A percentile compares a stretch with the other conserved stretches of the same genome.
phyloP scores from a whole-genome alignment of 2,329 filamentous ascomycete genomes.

The Diaporthe vexans region DNA sequence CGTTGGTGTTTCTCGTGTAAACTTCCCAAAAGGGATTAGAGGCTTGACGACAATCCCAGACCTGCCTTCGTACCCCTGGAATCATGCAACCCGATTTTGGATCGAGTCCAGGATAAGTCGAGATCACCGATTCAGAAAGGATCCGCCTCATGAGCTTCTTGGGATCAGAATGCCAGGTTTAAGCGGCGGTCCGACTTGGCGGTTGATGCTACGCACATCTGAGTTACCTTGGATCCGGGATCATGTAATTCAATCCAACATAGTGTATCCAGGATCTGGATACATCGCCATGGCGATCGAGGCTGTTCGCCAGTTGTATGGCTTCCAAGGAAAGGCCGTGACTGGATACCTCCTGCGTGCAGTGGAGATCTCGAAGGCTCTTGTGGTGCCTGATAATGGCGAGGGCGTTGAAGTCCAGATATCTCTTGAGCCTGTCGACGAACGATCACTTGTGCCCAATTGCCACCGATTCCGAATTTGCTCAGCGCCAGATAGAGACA shows the following conservation, averaged over 20 bases:
- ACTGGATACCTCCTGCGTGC: background rate
- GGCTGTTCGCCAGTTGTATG: slow-evolving; percentile 12
- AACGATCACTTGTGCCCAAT: background rate
- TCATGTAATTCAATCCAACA: background rate
- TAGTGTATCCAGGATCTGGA: slow-evolving; percentile 23
- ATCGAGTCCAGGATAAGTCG: slow-evolving; percentile 52
- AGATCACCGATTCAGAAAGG: slow-evolving; percentile 51
- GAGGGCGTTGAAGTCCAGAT: background rate
- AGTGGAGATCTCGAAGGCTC: background rate
- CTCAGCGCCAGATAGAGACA: background rate
- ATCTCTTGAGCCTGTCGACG: background rate
- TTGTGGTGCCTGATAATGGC: background rate
- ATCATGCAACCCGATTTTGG: slow-evolving; percentile 59
- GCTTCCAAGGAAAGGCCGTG: background rate
- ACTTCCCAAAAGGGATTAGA: slow-evolving; percentile 48
- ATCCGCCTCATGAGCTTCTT: slow-evolving; percentile 56
- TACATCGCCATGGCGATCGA: slow-evolving; percentile 38
- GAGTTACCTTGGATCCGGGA: slow-evolving; percentile 31
- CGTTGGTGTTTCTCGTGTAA: slow-evolving; percentile 39
- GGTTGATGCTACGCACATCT: slow-evolving; percentile 49
- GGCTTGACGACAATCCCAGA: slow-evolving; percentile 46
- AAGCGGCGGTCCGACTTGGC: slow-evolving; percentile 50
- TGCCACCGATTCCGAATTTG: background rate
- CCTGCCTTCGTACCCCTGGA: slow-evolving; percentile 62
- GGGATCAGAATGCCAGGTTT: slow-evolving; percentile 51